Evolutionary conservation across 805 yeast genomes (phyloP), one percentile per base, ranked within the genome.

Genomic region (Spathaspora boniae): DNA sequence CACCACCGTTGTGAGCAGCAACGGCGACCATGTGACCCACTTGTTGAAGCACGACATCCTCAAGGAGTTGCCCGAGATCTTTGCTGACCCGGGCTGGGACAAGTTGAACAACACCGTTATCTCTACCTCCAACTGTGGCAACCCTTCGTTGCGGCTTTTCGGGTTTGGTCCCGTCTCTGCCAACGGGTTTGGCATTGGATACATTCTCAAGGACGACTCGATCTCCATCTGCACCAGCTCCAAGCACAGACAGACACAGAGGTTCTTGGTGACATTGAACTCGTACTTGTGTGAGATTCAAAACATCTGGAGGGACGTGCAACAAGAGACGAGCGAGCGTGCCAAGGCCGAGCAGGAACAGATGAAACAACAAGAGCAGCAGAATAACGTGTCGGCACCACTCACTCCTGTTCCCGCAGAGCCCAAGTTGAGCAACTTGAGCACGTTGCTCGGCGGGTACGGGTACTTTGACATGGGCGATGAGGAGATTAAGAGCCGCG

Each of bases 41-140:
- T 17, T 11, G 11, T 25, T 12, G 9, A 16, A 8, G 4, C 17
- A 22, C 3, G 26, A 19, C 9, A 7, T 36, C 11, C 48, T 61
- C 34, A 47, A 44, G 22, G 56, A 54, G 27, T 64, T 86, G 33
- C 96, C 96, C 5, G 65, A 79, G 4, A 72, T 88, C 9, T 88
- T 87, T 61, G 82, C 85, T 1, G 95, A 88, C 57, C 66, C 76
- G 6, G 95, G 96, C 19, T 88, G 96, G 96, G 86, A 82, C 48
- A 77, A 79, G 52, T 62, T 88, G 40, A 86, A 86, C 60, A 84
- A 80, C 46, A 82, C 91, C 4, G 73, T 87, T 15, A 65, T 88
- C 17, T 84, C 94, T 9, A 62, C 68, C 20, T 77, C 80, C 3
- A 76, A 76, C 50, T 76, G 82, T 53, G 82, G 82, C 17, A 76